Evolutionary conservation across 805 yeast genomes (phyloP).

Genomic region (Yarrowia deformans): DNA sequence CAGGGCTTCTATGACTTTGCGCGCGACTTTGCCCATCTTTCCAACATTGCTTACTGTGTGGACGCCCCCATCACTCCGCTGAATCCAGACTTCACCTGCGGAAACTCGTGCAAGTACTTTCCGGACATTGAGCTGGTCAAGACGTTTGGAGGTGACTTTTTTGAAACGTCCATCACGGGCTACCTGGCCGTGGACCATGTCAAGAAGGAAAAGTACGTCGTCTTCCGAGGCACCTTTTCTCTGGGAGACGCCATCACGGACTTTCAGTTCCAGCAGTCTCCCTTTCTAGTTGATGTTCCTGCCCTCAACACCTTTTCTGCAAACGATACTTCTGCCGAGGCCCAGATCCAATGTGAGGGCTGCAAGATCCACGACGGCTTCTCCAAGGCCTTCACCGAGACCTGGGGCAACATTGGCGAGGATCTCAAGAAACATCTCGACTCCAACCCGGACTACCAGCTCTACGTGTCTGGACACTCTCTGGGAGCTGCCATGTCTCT

Average conservation of each 20-base stretch:
- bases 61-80: conserved; percentile 8
- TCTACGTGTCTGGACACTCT: conserved; percentile 8
- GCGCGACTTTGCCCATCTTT: conserved; percentile 20
- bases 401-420: conserved; percentile 13
- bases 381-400: conserved; percentile 5
- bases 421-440: conserved; percentile 2
- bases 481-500: conserved; percentile 23
- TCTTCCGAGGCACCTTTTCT: conserved; percentile 18
- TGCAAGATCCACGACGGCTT: conserved; percentile 33
- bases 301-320: conserved; percentile 1
- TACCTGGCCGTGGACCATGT: conserved; percentile 23
- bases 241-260: conserved; percentile 16
- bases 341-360: background rate
- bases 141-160: conserved; percentile 17
- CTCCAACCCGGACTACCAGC: conserved; percentile 1
- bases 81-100: conserved; percentile 9
- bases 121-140: conserved; percentile 20
- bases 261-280: conserved; percentile 15
- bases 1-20: conserved; percentile 16
- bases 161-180: conserved; percentile 2
- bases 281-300: conserved; percentile 3
- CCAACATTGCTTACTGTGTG: conserved; percentile 29
- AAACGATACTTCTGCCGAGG: background rate
- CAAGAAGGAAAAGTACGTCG: conserved; percentile 27
- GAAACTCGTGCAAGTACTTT: background rate